Evolutionary conservation across 257 asterid genomes (phyloP), one percentile per base, ranked within the genome.

Genomic region (Coffea eugenioides): DNA sequence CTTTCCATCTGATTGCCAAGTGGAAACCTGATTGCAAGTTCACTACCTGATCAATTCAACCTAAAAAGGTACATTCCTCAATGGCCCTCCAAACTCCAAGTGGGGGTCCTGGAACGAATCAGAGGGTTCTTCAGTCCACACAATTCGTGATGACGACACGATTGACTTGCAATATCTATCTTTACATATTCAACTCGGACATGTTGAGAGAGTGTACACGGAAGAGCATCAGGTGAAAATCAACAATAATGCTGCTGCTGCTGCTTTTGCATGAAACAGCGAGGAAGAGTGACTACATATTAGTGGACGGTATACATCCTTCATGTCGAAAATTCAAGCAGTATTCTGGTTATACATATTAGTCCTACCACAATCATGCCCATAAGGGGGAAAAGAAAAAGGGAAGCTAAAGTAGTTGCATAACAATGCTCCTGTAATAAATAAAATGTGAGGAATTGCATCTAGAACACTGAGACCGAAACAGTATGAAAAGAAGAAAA

Each of bases 81-180:
- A 79, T 14, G 54, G 31, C 78, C 41, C 46, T 72, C 41, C 12
- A 12, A 18, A 67, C 81, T 76, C 86, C 86, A 83, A 16, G 27
- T 83, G 86, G 86, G 67, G 69, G 4, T 21, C 54, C 68, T 4
- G 8, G n/a, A 69, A 61, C 31, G 15, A 34, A 13, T 48, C 76
- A 72, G 49, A 34, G 21, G 46, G 41, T 45, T 52, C 74, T 49
- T 71, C 76, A 57, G 52, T n/a, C 36, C 36, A 23, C 73, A 12
- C 43, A 70, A 51, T 48, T 49, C 48, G 20, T 46, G 82, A 59
- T 79, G 25, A 21, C 20, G 66, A 79, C 73, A 31, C 31, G 68
- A 52, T 77, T 68, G 81, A 69, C 76, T 69, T 61, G 45, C 31
- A 67, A 25, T 8, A 77, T 65, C 52, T 10, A 77, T 48, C 52